Evolutionary conservation across 768 basidiomycete genomes (phyloP).

Genomic region (Russula sp.): DNA sequence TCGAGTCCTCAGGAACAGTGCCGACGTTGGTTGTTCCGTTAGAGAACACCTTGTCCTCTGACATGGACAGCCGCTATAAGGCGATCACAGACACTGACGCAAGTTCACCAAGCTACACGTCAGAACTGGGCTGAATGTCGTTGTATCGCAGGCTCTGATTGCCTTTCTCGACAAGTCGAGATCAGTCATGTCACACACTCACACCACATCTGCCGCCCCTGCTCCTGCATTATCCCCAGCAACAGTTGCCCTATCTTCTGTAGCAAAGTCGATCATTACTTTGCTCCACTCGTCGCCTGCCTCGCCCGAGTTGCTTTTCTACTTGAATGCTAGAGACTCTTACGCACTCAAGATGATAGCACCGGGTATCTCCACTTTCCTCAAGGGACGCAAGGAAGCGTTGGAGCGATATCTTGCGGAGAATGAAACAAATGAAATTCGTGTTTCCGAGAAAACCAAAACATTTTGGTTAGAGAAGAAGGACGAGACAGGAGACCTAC

Average conservation of each 20-base stretch:
- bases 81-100: slow-evolving; percentile 74
- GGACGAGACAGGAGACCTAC: slow-evolving; percentile 37
- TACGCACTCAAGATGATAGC: slow-evolving; percentile 47
- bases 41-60: slow-evolving; percentile 59
- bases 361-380: slow-evolving; percentile 34
- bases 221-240: slow-evolving; percentile 75
- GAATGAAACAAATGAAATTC: slow-evolving; percentile 41
- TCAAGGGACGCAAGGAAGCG: slow-evolving; percentile 45
- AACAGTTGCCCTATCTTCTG: slow-evolving; percentile 59
- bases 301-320: slow-evolving; percentile 55
- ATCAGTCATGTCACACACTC: slow-evolving; percentile 57
- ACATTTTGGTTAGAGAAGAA: slow-evolving; percentile 56
- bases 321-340: slow-evolving; percentile 53
- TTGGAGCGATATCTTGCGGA: slow-evolving; percentile 48
- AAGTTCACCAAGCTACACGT: slow-evolving; percentile 4
- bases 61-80: slow-evolving; percentile 74
- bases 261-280: slow-evolving; percentile 43
- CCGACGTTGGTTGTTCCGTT: slow-evolving; percentile 85
- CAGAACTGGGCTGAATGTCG: slow-evolving; percentile 13
- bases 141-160: slow-evolving; percentile 51
- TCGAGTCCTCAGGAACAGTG: slow-evolving; percentile 53
- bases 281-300: slow-evolving; percentile 58
- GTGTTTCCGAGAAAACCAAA: slow-evolving; percentile 57
- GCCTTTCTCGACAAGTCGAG: slow-evolving; percentile 83
- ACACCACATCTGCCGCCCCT: slow-evolving; percentile 65